phyloP scores from a whole-genome alignment of 164 flowering plant genomes.

The Tinospora cordifolia region DNA sequence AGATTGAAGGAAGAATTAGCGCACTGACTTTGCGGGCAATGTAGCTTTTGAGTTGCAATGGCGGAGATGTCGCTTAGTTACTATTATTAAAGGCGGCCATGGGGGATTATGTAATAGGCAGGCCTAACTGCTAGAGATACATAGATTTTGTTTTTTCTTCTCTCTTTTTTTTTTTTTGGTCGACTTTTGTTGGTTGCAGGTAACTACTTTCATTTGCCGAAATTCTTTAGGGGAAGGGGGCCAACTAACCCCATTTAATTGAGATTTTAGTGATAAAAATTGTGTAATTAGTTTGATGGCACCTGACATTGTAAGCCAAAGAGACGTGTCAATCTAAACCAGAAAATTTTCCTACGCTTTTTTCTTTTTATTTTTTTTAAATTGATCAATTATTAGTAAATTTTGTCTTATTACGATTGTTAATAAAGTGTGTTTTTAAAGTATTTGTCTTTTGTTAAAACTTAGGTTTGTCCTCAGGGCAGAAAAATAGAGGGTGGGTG shows the following conservation, averaged over 20 bases:
- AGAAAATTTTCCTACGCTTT: too few species aligned
- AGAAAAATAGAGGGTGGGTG: too few species aligned
- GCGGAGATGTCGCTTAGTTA: not conserved
- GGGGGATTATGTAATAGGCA: constrained; percentile 12
- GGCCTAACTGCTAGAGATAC: constrained; percentile 6
- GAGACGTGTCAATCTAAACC: not conserved
- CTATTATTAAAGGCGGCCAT: not conserved
- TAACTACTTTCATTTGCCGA: constrained; percentile 13
- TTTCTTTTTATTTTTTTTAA: not conserved
- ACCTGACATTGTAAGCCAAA: not conserved
- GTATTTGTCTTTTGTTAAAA: too few species aligned
- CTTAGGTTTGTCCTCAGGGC: too few species aligned
- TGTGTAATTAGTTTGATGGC: not conserved
- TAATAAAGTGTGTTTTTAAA: too few species aligned
- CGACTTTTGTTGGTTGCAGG: too few species aligned
- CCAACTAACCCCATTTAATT: constrained; percentile 14
- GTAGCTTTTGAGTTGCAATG: not conserved
- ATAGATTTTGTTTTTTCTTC: not conserved
- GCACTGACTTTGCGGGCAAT: too few species aligned
- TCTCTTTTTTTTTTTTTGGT: too few species aligned
- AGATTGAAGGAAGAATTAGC: too few species aligned
- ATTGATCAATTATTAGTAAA: too few species aligned
- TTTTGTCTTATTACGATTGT: too few species aligned
- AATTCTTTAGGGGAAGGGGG: constrained; percentile 29
- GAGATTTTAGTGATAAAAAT: not conserved